Evolutionary conservation across 2,329 filamentous ascomycete genomes (phyloP), one percentile per base, ranked within the genome.

Genomic region (Talaromyces islandicus): DNA sequence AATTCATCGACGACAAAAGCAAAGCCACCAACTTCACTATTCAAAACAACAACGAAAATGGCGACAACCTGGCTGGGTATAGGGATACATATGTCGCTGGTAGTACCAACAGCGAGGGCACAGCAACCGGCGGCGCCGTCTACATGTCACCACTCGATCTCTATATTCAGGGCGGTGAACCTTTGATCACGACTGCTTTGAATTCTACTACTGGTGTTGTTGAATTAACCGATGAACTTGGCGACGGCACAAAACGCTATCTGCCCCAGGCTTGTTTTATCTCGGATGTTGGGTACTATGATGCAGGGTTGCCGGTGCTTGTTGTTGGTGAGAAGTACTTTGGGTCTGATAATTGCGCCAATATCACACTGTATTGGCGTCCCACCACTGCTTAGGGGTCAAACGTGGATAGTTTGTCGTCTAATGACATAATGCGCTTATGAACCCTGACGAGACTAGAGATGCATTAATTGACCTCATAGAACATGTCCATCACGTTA

Each of bases 321-420:
- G 51, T 59, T 59, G n/a, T 59, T 32, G 57, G 57, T 14, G 57
- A 54, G 24, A 24, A 59, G 25, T 59, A 59, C 35, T 59, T 54
- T 24, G 25, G 7, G 21, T 41, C 57, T 32, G 46, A 58, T 30
- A 54, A 17, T 24, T 59, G 57, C 21, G 50, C 57, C 11, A 59
- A 54, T 14, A 29, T 59, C 6, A 59, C 57, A 29, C 50, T 59
- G 11, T 59, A 54, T 24, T 59, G 57, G 57, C 17, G 10, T 29
- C 19, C 56, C 2, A 41, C 35, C 29, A 32, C 30, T 32, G 30
- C 30, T 32, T 32, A 32, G 30, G 30, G 30, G 30, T 32, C 30
- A 10, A 32, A 32, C 30, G 30, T 32, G 30, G 30, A 32, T 32
- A 10, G 11, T 32, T 11, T 32, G 3, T 11, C 30, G 11, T 32